Conservation (phyloP, 805 yeast species). For the Metschnikowia gruessii region DNA sequence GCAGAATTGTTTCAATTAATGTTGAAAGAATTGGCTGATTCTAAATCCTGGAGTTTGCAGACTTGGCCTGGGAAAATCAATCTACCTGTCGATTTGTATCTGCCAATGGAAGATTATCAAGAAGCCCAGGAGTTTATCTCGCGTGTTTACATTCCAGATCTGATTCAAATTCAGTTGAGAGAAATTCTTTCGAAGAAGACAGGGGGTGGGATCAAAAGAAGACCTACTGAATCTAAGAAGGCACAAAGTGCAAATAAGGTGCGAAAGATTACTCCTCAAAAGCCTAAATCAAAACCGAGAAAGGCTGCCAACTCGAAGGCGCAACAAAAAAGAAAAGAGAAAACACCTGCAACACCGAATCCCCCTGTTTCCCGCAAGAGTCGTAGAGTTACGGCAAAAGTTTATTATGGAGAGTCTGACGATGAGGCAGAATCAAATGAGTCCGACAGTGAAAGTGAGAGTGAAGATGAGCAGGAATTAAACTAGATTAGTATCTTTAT, state of each 20-base stretch:
- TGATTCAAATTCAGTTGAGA: conserved; percentile 37
- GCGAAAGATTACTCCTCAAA: not conserved
- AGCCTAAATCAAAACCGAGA: not conserved
- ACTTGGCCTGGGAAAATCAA: conserved; percentile 81
- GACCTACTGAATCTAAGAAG: conserved; percentile 1
- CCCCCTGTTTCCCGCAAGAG: conserved; percentile 26
- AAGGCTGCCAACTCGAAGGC: not conserved
- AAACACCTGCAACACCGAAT: conserved; percentile 13
- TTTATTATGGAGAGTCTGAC: conserved; percentile 15
- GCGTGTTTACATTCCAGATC: conserved; percentile 54
- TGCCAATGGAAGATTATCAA: conserved; percentile 53
- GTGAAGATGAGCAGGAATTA: not conserved
- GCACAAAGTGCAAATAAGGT: conserved; percentile 1
- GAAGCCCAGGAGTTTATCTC: conserved; percentile 59
- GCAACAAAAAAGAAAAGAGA: conserved; percentile 5
- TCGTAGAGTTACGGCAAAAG: conserved; percentile 17
- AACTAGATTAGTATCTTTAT: not conserved
- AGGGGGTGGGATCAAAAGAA: not conserved
- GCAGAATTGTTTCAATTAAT: conserved; percentile 73
- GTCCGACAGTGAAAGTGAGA: not conserved
- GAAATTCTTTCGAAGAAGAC: conserved; percentile 4
- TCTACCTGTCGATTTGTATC: conserved; percentile 66
- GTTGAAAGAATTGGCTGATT: conserved; percentile 54
- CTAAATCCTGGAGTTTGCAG: conserved; percentile 64
- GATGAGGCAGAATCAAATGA: conserved; percentile 22